Conservation (phyloP, 148 eudicot genomes). For the Persicaria maculosa region DNA sequence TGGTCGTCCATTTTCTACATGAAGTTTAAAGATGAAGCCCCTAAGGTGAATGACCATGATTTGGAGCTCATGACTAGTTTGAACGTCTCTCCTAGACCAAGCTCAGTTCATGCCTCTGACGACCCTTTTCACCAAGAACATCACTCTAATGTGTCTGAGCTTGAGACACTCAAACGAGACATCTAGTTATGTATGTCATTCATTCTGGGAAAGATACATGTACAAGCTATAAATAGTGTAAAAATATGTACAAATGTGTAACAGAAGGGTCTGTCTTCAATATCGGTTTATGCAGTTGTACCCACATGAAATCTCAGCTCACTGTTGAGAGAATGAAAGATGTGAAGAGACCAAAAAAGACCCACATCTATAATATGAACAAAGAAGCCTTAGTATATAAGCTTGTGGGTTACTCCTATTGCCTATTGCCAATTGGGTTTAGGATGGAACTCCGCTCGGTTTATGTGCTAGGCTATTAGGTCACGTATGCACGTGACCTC, state of each 20-base stretch:
- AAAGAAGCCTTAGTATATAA: no score
- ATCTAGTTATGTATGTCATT: background rate
- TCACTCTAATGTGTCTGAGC: constrained; percentile 13
- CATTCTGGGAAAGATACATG: background rate
- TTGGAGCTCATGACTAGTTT: constrained; percentile 46
- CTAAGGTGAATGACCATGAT: constrained; percentile 34
- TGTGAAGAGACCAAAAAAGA: no score
- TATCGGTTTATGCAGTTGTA: no score
- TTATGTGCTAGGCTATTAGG: no score
- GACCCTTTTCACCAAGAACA: constrained; percentile 80
- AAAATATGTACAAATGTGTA: background rate
- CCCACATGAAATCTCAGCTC: no score
- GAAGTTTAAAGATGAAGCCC: constrained; percentile 53
- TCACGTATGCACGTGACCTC: no score
- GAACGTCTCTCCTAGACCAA: constrained; percentile 62
- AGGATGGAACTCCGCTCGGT: no score
- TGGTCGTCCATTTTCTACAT: constrained; percentile 68
- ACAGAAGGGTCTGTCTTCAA: background rate
- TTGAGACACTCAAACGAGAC: background rate
- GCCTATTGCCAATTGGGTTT: no score
- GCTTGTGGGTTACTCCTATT: no score
- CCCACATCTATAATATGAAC: no score
- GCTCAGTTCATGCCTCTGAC: constrained; percentile 58
- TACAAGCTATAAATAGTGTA: background rate
- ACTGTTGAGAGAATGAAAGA: no score